These are phyloP conservation scores for Talaromyces piceae DNA, from an alignment of 2,329 filamentous ascomycete species.

Conservation along the genomic window DNA sequence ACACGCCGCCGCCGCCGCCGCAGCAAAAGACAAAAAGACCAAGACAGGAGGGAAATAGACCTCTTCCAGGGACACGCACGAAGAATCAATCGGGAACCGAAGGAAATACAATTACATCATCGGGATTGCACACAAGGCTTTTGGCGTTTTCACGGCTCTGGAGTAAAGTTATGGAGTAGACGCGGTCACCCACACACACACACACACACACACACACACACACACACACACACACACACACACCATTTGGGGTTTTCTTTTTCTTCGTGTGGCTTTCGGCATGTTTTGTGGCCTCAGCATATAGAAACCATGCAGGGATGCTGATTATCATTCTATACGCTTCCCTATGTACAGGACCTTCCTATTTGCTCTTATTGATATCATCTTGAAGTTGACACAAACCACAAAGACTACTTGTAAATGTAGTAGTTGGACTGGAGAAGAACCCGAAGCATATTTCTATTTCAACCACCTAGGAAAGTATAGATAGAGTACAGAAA, in stretches of 20 bases:
- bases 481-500: constrained; percentile 7
- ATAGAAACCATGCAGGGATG: background rate
- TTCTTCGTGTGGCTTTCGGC: background rate
- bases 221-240: no score
- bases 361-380: constrained; percentile 1
- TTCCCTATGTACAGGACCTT: background rate
- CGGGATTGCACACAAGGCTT: background rate
- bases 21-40: constrained; percentile 9
- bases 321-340: background rate
- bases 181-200: no score
- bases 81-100: background rate
- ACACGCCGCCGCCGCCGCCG: background rate
- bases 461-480: constrained; percentile 7
- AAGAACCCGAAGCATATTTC: background rate
- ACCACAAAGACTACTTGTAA: no score
- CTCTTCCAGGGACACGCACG: background rate
- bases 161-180: constrained; percentile 1
- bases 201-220: no score
- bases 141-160: constrained; percentile 1
- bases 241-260: background rate
- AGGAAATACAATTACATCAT: background rate
- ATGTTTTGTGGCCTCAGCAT: background rate
- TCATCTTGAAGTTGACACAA: background rate
- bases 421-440: background rate
- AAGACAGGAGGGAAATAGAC: constrained; percentile 5